phyloP scores from a whole-genome alignment of 768 basidiomycete genomes.

The Rhodotorula babjevae region DNA sequence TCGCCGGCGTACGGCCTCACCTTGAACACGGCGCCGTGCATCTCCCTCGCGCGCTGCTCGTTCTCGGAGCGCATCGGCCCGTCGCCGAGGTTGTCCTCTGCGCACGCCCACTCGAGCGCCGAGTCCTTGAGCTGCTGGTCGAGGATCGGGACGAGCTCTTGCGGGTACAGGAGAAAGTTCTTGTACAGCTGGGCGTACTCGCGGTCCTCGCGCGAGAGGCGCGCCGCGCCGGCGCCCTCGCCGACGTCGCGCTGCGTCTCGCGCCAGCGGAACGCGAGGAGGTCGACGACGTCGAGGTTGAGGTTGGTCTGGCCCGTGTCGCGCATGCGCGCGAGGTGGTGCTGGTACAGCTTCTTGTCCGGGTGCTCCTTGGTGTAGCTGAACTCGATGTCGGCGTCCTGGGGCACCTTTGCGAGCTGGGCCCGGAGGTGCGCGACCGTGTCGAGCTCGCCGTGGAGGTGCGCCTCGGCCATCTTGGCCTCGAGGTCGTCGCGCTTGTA shows the following conservation, averaged over 20 bases:
- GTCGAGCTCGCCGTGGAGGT: slow-evolving; percentile 35
- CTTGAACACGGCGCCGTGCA: slow-evolving; percentile 83
- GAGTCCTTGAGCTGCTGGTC: slow-evolving; percentile 91
- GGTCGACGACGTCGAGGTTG: slow-evolving; percentile 81
- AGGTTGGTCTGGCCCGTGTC: slow-evolving; percentile 70
- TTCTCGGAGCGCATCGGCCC: slow-evolving; percentile 60
- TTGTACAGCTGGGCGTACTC: slow-evolving; percentile 54
- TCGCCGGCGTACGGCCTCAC: slow-evolving; percentile 82
- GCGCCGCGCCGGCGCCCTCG: slow-evolving; percentile 51
- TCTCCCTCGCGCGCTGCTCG: slow-evolving; percentile 74
- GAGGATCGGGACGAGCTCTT: slow-evolving; percentile 95
- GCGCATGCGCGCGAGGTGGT: slow-evolving; percentile 76
- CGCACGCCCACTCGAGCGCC: slow-evolving; percentile 79
- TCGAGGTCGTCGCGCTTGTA: slow-evolving; percentile 52
- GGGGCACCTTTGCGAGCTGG: slow-evolving; percentile 41
- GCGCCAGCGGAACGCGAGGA: slow-evolving; percentile 61
- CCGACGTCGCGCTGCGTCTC: slow-evolving; percentile 13
- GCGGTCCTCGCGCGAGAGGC: slow-evolving; percentile 56
- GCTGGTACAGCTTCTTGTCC: slow-evolving; percentile 60
- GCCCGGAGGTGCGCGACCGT: slow-evolving; percentile 46
- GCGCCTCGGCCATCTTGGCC: slow-evolving; percentile 26
- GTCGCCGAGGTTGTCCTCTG: slow-evolving; percentile 52
- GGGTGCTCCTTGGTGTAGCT: slow-evolving; percentile 39
- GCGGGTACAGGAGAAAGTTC: slow-evolving; percentile 87
- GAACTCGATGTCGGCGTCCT: slow-evolving; percentile 29